phyloP scores from a whole-genome alignment of 1,284 basidiomycete genomes.

The Ceratobasidium sp. region DNA sequence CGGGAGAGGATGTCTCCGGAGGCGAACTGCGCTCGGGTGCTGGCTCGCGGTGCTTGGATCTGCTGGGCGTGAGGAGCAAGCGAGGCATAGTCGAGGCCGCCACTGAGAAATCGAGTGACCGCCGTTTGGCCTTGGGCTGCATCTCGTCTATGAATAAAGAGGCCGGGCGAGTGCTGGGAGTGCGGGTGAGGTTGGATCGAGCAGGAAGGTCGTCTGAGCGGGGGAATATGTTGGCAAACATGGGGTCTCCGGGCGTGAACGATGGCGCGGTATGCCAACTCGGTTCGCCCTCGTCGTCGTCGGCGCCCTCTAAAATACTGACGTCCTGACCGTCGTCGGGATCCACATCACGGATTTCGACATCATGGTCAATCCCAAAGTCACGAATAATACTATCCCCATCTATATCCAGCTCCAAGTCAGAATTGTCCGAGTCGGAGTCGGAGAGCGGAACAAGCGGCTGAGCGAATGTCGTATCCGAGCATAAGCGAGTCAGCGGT shows the following conservation, averaged over 20 bases:
- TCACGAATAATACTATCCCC: slow-evolving; percentile 34
- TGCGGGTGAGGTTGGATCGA: slow-evolving; percentile 33
- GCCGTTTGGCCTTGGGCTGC: slow-evolving; percentile 46
- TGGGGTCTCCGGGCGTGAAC: slow-evolving; percentile 7
- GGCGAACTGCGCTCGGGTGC: slow-evolving; percentile 42
- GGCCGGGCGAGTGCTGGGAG: slow-evolving; percentile 41
- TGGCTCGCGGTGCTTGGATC: slow-evolving; percentile 31
- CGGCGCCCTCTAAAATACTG: slow-evolving; percentile 13
- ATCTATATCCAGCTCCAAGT: slow-evolving; percentile 35
- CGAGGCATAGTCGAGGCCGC: slow-evolving; percentile 26
- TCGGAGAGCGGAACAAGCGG: slow-evolving; percentile 34
- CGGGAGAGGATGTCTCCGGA: slow-evolving; percentile 16
- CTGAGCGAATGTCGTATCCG: slow-evolving; percentile 40
- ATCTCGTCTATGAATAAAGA: slow-evolving; percentile 29
- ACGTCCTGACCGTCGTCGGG: slow-evolving; percentile 34
- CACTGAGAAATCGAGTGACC: slow-evolving; percentile 40
- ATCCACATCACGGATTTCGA: slow-evolving; percentile 39
- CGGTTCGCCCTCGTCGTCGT: slow-evolving; percentile 28
- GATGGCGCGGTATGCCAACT: slow-evolving; percentile 40
- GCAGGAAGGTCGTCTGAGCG: slow-evolving; percentile 1
- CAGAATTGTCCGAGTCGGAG: slow-evolving; percentile 34
- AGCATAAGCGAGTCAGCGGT: slow-evolving; percentile 31
- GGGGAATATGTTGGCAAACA: not conserved
- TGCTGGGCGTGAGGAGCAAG: slow-evolving; percentile 43
- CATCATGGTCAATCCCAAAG: slow-evolving; percentile 38